Evolutionary conservation across 2,329 filamentous ascomycete genomes (phyloP).

Genomic region (Aspergillus calidoustus): DNA sequence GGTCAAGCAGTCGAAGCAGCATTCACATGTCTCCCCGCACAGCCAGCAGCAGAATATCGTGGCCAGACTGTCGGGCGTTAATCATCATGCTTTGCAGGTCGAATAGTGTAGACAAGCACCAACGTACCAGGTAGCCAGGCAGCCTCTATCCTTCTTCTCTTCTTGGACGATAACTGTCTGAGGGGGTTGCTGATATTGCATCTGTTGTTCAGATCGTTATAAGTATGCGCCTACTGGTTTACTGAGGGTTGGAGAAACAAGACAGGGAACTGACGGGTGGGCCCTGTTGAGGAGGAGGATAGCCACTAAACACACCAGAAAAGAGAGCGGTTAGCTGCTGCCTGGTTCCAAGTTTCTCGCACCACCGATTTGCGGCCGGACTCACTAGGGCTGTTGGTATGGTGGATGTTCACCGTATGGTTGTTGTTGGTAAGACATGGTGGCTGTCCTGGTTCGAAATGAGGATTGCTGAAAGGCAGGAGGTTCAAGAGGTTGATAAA

Average conservation of each 20-base stretch:
- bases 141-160: constrained; percentile 13
- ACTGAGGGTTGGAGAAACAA: no score
- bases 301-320: not conserved
- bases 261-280: constrained; percentile 5
- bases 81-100: no score
- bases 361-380: not conserved
- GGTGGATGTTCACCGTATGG: not conserved
- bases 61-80: not conserved
- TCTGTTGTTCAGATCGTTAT: not conserved
- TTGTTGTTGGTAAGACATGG: constrained; percentile 13
- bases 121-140: constrained; percentile 5
- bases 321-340: not conserved
- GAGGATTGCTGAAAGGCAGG: not conserved
- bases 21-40: constrained; percentile 11
- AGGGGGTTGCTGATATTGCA: constrained; percentile 11
- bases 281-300: constrained; percentile 9
- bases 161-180: constrained; percentile 5
- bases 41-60: constrained; percentile 15
- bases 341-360: not conserved
- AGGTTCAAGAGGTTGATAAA: not conserved
- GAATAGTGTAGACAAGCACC: not conserved
- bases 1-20: constrained; percentile 2
- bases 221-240: no score
- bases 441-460: not conserved
- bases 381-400: constrained; percentile 4